A percentile compares a stretch with the other conserved stretches of the same genome.
Conservation (phyloP, 257 asterid species). For the Solanum ossicruentum region DNA sequence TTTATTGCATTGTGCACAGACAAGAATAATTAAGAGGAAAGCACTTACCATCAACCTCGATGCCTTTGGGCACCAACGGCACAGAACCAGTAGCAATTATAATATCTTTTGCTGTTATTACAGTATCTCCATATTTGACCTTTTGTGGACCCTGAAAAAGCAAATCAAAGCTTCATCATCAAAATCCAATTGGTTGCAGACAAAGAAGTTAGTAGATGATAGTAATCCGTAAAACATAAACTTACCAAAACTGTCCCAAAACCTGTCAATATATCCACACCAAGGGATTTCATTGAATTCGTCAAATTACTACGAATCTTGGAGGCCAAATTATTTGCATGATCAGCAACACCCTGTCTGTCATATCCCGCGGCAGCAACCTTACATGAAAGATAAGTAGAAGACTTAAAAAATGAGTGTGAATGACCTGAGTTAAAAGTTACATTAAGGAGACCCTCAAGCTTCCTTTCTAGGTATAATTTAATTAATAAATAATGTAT, state of each 20-base stretch:
- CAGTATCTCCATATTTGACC: slow-evolving; percentile 55
- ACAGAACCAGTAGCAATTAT: slow-evolving; percentile 92
- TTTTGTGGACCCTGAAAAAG: slow-evolving; percentile 82
- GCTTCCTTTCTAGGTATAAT: background rate
- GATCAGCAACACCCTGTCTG: slow-evolving; percentile 90
- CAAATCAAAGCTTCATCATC: background rate
- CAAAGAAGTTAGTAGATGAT: background rate
- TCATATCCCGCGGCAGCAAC: slow-evolving; percentile 90
- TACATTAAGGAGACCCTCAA: background rate
- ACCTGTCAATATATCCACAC: slow-evolving; percentile 94
- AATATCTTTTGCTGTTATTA: slow-evolving; percentile 75
- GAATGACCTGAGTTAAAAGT: background rate
- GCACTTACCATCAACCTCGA: slow-evolving; percentile 84
- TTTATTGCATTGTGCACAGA: background rate
- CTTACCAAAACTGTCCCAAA: slow-evolving; percentile 76
- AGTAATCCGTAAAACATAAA: background rate
- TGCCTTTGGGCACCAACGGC: slow-evolving; percentile 91
- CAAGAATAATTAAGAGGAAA: slow-evolving; percentile 8
- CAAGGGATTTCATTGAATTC: slow-evolving; percentile 82
- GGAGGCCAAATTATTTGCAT: slow-evolving; percentile 82
- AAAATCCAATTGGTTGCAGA: background rate
- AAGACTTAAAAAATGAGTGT: background rate
- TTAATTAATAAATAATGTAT: background rate
- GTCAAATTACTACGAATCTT: slow-evolving; percentile 84
- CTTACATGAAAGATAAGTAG: slow-evolving; percentile 26